Conservation (phyloP, 2,329 filamentous ascomycete genomes). For the Akanthomyces dipterigenus region DNA sequence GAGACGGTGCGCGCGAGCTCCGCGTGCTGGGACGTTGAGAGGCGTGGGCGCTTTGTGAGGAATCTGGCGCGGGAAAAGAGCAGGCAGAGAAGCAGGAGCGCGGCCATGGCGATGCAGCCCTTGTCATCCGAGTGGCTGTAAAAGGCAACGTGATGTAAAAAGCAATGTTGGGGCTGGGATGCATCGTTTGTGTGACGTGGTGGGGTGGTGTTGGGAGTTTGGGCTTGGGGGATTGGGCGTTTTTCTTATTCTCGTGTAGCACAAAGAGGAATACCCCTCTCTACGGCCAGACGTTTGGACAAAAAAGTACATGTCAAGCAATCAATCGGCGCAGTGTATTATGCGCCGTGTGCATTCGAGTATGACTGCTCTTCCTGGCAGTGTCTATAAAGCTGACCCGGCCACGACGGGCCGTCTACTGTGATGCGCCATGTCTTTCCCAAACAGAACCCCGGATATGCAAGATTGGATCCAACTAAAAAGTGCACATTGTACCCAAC, state of each 20-base stretch:
- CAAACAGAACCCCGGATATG: constrained; percentile 1
- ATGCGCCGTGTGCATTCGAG: not conserved
- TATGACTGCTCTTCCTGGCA: not conserved
- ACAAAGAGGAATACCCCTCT: not conserved
- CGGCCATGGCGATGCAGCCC: not conserved
- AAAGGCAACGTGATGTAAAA: too few species aligned
- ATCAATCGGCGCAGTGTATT: not conserved
- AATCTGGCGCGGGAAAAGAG: constrained; percentile 12
- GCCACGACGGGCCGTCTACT: constrained; percentile 8
- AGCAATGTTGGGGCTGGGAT: not conserved
- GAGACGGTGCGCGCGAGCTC: constrained; percentile 32
- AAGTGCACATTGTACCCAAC: not conserved
- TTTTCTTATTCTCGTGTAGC: not conserved
- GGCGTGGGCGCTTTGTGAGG: constrained; percentile 39
- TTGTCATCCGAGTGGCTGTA: not conserved
- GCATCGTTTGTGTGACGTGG: not conserved
- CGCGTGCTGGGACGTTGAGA: constrained; percentile 36
- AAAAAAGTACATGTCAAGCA: not conserved
- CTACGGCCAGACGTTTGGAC: too few species aligned
- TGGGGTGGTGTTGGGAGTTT: not conserved
- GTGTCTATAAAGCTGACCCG: not conserved
- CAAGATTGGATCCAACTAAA: constrained; percentile 1
- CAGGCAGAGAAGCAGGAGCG: not conserved
- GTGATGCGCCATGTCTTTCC: constrained; percentile 3
- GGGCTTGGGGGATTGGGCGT: not conserved